Evolutionary conservation across 345 rosid species (phyloP).

Genomic region (Erucastrum elatum): DNA sequence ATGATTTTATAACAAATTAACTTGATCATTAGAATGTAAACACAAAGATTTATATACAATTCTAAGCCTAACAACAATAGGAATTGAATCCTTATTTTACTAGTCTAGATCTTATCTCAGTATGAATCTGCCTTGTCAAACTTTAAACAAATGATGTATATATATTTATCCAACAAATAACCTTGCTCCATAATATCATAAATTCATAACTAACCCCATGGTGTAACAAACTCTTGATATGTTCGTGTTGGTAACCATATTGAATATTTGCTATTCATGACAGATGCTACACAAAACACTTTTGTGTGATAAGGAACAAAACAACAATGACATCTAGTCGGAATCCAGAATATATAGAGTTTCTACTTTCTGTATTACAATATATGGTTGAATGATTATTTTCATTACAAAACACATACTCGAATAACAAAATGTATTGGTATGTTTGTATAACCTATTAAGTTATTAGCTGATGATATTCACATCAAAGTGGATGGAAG

Average conservation of each 20-base stretch:
- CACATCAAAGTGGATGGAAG: constrained; percentile 7
- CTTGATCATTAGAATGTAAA: not conserved
- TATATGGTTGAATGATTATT: not conserved
- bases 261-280: not conserved
- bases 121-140: not conserved
- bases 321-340: not conserved
- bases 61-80: not conserved
- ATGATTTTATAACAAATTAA: not conserved
- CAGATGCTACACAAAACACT: constrained; percentile 8
- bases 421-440: not conserved
- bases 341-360: not conserved
- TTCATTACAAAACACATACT: not conserved
- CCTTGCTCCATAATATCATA: not conserved
- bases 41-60: not conserved
- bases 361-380: not conserved
- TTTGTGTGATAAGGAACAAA: not conserved
- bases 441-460: constrained; percentile 9
- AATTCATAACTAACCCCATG: constrained; percentile 23
- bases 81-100: not conserved
- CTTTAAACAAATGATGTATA: not conserved
- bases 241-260: constrained; percentile 2
- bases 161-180: not conserved
- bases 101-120: not conserved
- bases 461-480: constrained; percentile 1
- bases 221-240: constrained; percentile 7